Base-by-base conservation (phyloP, 805 yeast genomes). In the Naumovozyma castellii region DNA sequence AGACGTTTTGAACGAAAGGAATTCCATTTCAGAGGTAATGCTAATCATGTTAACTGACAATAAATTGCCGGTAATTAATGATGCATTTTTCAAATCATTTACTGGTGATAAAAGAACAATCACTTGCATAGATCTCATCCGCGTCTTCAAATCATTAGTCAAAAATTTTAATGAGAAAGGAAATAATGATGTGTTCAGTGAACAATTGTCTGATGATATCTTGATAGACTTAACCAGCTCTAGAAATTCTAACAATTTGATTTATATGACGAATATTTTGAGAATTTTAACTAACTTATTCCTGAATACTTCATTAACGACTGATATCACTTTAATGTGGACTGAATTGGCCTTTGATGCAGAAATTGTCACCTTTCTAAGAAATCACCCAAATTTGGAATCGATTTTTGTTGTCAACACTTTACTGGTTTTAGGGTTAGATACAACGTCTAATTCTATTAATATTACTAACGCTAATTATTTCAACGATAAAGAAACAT, bases 361-460 rank as follows among this genome's bases (percentile, higher is more conserved):
- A 50, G 59, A 9, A 51, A 59, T 30, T 65, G 18, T 12, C 9
- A 27, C 37, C 27, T 32, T 32, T 4, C 3, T 18, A 3, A 16
- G 18, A 2, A 19, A 6, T n/a, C 37, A 27, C 16, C 15, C 32
- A 29, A 62, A 38, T 48, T 57, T 78, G 3, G 69, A 71, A 44
- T 65, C 73, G 1, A 60, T 80, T 14, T 47, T 66, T 3, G 71
- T 80, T 1, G 53, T 76, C 2, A 62, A 72, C 1, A 67, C 80
- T 3, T 48, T 82, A 8, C 51, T 75, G 19, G 57, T 80, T 30
- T 52, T 83, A 18, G 85, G 84, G 38, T 60, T 80, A 42, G 73
- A 77, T 33, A 67, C 70, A 29, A 66, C 72, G 27, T 65, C 62
- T 37, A 73, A 70, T 14, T 54, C 69, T 1, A 54, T 72, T 16